These are phyloP conservation scores for Fusarium cicatricum DNA, from an alignment of 2,329 filamentous ascomycete species.

Conservation along the genomic window DNA sequence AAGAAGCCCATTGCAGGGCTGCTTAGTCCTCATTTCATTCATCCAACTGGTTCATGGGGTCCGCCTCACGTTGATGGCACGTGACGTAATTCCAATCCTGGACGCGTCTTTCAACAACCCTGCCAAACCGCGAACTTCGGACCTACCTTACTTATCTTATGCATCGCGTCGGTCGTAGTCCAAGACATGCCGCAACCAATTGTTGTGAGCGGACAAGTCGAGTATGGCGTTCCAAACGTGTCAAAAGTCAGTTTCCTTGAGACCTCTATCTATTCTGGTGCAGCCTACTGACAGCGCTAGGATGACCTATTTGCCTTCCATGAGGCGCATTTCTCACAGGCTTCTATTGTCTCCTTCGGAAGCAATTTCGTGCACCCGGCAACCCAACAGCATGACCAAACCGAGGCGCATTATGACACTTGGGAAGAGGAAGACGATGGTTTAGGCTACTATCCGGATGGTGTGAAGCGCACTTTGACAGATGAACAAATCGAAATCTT, in stretches of 20 bases:
- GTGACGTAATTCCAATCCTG: slow-evolving; percentile 30
- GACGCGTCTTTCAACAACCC: slow-evolving; percentile 27
- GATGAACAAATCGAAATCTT: slow-evolving; percentile 93
- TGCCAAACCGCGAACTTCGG: slow-evolving; percentile 12
- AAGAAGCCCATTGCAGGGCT: background rate
- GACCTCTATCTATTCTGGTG: background rate
- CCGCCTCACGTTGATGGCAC: slow-evolving; percentile 17
- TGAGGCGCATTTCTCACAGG: slow-evolving; percentile 64
- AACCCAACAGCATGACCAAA: slow-evolving; percentile 33
- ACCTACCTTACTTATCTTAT: no score
- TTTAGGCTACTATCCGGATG: slow-evolving; percentile 86
- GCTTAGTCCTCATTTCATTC: background rate
- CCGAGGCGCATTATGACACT: slow-evolving; percentile 45
- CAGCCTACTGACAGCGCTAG: slow-evolving; percentile 51
- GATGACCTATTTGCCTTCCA: slow-evolving; percentile 68
- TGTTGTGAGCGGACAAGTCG: slow-evolving; percentile 16
- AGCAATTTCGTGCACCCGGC: slow-evolving; percentile 53
- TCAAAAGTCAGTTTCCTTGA: slow-evolving; percentile 34
- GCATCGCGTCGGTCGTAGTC: slow-evolving; percentile 6
- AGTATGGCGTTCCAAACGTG: slow-evolving; percentile 37
- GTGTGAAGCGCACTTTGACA: slow-evolving; percentile 86
- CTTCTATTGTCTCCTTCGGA: slow-evolving; percentile 57
- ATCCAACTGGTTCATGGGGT: slow-evolving; percentile 8
- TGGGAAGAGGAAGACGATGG: slow-evolving; percentile 69
- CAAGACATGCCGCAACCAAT: slow-evolving; percentile 35